Evolutionary conservation across 441 rosid genomes (phyloP).

Genomic region (Erysimum cheiri): DNA sequence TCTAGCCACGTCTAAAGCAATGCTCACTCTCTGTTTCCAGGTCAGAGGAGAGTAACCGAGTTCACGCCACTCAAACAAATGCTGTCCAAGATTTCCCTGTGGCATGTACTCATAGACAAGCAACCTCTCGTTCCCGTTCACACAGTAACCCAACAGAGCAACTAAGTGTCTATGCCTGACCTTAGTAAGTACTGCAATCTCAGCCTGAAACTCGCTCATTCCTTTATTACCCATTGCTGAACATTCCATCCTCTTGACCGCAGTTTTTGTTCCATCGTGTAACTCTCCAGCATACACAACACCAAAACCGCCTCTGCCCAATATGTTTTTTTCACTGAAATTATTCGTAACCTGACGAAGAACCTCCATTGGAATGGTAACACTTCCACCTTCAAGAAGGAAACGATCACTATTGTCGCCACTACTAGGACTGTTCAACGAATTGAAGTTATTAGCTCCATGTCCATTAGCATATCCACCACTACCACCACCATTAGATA

Average conservation of each 20-base stretch:
- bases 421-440: conserved; percentile 63
- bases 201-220: conserved; percentile 81
- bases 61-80: conserved; percentile 66
- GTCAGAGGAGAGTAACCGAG: conserved; percentile 60
- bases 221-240: conserved; percentile 66
- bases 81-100: conserved; percentile 78
- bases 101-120: conserved; percentile 96
- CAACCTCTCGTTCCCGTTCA: conserved; percentile 82
- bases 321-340: conserved; percentile 65
- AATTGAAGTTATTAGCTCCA: conserved; percentile 52
- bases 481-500: conserved; percentile 32
- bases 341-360: conserved; percentile 77
- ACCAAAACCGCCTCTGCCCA: conserved; percentile 97
- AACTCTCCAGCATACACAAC: conserved; percentile 81
- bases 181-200: conserved; percentile 82
- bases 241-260: conserved; percentile 91
- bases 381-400: conserved; percentile 68
- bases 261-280: conserved; percentile 74
- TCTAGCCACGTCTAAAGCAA: conserved; percentile 85
- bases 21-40: conserved; percentile 83
- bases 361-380: conserved; percentile 67
- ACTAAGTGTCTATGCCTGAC: conserved; percentile 94
- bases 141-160: conserved; percentile 81
- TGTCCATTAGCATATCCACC: conserved; percentile 45
- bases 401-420: conserved; percentile 61